phyloP scores from a whole-genome alignment of 352 stramenopile genomes.

The Aphanomyces euteiches region DNA sequence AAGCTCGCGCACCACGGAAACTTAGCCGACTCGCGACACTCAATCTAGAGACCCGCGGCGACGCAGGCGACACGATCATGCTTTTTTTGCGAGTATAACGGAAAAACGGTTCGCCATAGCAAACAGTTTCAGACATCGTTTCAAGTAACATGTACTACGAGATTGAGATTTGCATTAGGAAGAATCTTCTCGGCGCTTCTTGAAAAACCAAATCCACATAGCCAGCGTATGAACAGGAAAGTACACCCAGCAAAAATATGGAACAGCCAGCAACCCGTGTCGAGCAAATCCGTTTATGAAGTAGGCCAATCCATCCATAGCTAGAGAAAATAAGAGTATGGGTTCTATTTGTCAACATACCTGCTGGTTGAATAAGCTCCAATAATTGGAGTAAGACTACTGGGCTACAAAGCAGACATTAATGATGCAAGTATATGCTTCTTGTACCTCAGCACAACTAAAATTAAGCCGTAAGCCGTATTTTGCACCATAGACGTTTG shows the following conservation, averaged over 20 bases:
- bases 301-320: slow-evolving; percentile 36
- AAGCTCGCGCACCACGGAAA: slow-evolving; percentile 1
- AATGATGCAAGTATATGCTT: background rate
- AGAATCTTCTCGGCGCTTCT: background rate
- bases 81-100: too few relatives aligned
- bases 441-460: slow-evolving; percentile 7
- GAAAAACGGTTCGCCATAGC: too few relatives aligned
- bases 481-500: background rate
- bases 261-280: slow-evolving; percentile 55
- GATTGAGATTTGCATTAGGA: too few relatives aligned
- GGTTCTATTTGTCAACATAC: slow-evolving; percentile 26
- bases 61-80: background rate
- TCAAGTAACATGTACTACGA: too few relatives aligned
- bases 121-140: too few relatives aligned
- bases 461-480: background rate
- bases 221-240: slow-evolving; percentile 63
- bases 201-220: slow-evolving; percentile 40
- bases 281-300: slow-evolving; percentile 49
- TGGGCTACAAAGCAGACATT: slow-evolving; percentile 4
- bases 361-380: slow-evolving; percentile 32
- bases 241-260: slow-evolving; percentile 69
- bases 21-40: background rate
- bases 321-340: slow-evolving; percentile 2
- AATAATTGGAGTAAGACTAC: background rate
- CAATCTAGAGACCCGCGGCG: background rate